Evolutionary conservation across 129 eudicot species (phyloP), one percentile per base, ranked within the genome.

Genomic region (Artemisia tridentata): DNA sequence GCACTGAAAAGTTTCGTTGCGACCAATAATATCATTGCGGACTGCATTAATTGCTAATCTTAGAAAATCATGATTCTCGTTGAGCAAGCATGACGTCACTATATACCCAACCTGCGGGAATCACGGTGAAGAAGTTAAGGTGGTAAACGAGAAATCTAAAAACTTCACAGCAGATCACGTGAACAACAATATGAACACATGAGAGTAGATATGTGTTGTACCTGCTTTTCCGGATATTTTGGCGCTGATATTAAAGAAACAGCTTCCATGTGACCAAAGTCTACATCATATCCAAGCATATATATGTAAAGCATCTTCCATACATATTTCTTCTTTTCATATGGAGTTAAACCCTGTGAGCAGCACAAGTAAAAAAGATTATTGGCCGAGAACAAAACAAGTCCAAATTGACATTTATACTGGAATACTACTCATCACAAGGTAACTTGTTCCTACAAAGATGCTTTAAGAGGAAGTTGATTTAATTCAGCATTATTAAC

Each of bases 211-310:
- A 56, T 53, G 57, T 9, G 68, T 1, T 31, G 45, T 82, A 91
- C 96, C 93, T 90, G 99, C 75, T 95, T 95, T 82, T 95, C 99
- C 34, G 99, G 99, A 84, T 95, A 95, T 81, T 95, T 95, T 31
- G 99, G 99, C 3, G 99, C 99, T 72, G 99, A 95, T 78, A 95
- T 90, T 14, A 95, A 72, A 65, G 99, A 95, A 67, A 95, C 99
- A 68, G 99, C 97, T 84, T 95, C 99, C 99, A 95, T 95, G 79
- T 95, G 99, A 69, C 99, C 99, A 79, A 93, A 95, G 67, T 95
- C 99, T 49, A 95, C 99, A 80, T 95, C 99, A 75, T 95, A 95
- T 41, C 99, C 99, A 45, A 90, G 84, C 99, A 95, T 90, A 71
- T 80, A 86, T 65, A 95, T 86, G 86, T 95, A 95, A 52, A 95